A percentile compares a stretch with the other conserved stretches of the same genome.
phyloP scores from a whole-genome alignment of 495 filamentous ascomycete genomes.

The Lasiosphaeria miniovina region DNA sequence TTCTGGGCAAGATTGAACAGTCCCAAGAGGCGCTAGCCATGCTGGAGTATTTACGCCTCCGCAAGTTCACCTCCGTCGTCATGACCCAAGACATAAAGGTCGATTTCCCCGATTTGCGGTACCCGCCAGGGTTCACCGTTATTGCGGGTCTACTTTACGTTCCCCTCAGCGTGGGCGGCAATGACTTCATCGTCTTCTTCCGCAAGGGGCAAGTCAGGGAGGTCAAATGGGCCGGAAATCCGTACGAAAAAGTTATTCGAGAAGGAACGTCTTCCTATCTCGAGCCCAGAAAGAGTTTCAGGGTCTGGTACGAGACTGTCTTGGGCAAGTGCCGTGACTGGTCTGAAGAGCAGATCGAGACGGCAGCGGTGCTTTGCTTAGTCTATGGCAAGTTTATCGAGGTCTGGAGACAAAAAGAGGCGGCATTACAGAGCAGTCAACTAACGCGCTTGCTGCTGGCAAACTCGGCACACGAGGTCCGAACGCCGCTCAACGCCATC shows the following conservation, averaged over 20 bases:
- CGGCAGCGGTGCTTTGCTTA: constrained; percentile 81
- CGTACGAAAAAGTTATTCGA: constrained; percentile 74
- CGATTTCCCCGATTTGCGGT: constrained; percentile 83
- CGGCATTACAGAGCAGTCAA: constrained; percentile 75
- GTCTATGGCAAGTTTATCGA: constrained; percentile 82
- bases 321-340: constrained; percentile 71
- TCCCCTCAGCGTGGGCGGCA: constrained; percentile 70
- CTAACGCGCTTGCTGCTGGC: constrained; percentile 78
- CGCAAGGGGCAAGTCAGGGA: constrained; percentile 73
- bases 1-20: constrained; percentile 70
- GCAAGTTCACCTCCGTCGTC: constrained; percentile 71
- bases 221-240: constrained; percentile 92
- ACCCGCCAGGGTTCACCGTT: constrained; percentile 72
- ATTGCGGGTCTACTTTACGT: constrained; percentile 84
- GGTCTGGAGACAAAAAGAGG: constrained; percentile 92
- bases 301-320: constrained; percentile 72
- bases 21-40: constrained; percentile 83
- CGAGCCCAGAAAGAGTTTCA: constrained; percentile 75
- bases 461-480: constrained; percentile 93
- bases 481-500: constrained; percentile 91
- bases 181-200: constrained; percentile 92
- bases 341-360: constrained; percentile 76
- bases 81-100: constrained; percentile 71
- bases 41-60: constrained; percentile 80
- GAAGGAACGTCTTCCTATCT: constrained; percentile 67